Base-by-base conservation (phyloP, 1,284 basidiomycete species). In the Trichosporon sp. region DNA sequence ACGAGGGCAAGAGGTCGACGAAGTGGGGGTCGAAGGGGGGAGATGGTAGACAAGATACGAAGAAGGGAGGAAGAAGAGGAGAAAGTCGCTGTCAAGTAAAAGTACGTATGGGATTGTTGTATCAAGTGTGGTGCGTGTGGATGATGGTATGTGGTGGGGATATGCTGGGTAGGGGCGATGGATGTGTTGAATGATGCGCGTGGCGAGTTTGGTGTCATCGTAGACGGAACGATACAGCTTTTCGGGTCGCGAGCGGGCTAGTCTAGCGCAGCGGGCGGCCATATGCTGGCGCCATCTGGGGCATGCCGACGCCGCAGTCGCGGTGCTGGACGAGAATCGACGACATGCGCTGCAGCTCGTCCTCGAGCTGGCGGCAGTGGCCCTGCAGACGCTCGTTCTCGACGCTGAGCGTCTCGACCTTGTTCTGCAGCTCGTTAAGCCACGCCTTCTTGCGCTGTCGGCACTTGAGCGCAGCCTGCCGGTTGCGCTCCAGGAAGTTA, bases 391-490 rank as follows among this genome's bases (percentile, higher is more conserved):
- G 89, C 81, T 98, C 95, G 82, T 99, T 99, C 84, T 98, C 96
- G 74, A 91, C 89, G 32, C 88, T 86, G 32, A 98, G 87, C 74
- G 88, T 92, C 81, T 98, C 95, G 80, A 95, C 93, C 79, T 96
- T 96, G 66, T 91, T 89, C 83, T 99, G 96, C 21, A 99, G 86
- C 74, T 93, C 91, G 27, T 90, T 87, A 29, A 98, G 88, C 96
- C 97, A 99, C 6, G 94, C 94, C 84, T 99, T 99, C 84, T 99
- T 99, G 68, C 96, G 90, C 81, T 99, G 96, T 47, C 96, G 92
- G 83, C 97, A 99, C 85, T 99, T 99, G 78, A 98, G 89, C 3
- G 96, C 96, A 69, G 96, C 96, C 87, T 97, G 95, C 77, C 95
- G 86, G 80, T 97, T 98, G 71, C 95, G 87, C 82, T 97, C 95